Base-by-base conservation (phyloP, 352 stramenopile species). In the Blastocystis sp. region DNA sequence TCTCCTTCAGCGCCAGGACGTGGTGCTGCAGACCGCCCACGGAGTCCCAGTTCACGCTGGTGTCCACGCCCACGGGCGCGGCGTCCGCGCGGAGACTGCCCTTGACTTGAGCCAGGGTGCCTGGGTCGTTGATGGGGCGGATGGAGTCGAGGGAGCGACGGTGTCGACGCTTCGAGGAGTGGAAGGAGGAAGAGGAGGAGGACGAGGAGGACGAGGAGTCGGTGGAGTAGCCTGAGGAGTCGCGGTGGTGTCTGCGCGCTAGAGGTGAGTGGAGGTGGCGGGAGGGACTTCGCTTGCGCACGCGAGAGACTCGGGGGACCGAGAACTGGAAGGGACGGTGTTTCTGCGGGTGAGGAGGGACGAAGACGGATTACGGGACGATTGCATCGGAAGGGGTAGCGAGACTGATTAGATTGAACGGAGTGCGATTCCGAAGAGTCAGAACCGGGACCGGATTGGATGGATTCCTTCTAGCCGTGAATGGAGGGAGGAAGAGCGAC, bases 1-100 rank as follows among this genome's bases (percentile, higher is more conserved):
- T 97, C 92, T 98, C 95, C 90, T 97, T 97, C 79, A 98, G 92
- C 37, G 94, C 93, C 67, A 95, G 92, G 39, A 97, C 95, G 80
- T 97, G 95, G 26, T 92, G 92, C 55, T 93, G 92, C 16, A 97
- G 90, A 0, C 95, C 95, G 1, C 95, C 95, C 19, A 97, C 92
- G 59, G 92, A 95, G 26, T 95, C 93, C 94, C 94, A 97, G 2
- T 92, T 95, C 62, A 97, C 93, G 55, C 92, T 94, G 45, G 91
- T 80, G 76, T 97, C 94, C 9, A 97, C 92, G 91, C 95, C 92
- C 0, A 97, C 88, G 2, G 94, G 94, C 4, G 92, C 92, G 26
- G 96, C 95, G 88, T 96, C 94, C 3, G 94, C 94, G 6, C 93
- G 92, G 39, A 91, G 92, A 31, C 91, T 91, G 2, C 91, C 93